phyloP scores from a whole-genome alignment of 495 filamentous ascomycete species.

The Podospora pseudocomata region DNA sequence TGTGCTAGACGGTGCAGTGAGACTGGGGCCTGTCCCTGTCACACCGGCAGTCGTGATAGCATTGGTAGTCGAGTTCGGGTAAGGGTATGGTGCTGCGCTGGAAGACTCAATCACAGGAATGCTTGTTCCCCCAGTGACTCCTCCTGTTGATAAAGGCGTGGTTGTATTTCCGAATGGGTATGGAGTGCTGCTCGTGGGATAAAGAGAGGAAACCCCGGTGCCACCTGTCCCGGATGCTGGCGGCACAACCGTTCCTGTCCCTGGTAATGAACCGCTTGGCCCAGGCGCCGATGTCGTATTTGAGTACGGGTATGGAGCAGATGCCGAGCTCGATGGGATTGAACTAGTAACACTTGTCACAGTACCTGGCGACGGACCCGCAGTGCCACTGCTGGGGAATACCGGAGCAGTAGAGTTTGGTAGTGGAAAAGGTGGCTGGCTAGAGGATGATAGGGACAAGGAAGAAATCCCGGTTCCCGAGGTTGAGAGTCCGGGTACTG shows the following conservation, averaged over 20 bases:
- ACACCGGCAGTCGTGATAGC: neutral
- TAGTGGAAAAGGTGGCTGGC: neutral
- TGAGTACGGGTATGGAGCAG: constrained; percentile 22
- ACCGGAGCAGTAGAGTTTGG: neutral
- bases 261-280: neutral
- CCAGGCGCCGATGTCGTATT: constrained; percentile 8
- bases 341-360: neutral
- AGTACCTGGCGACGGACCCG: constrained; percentile 6
- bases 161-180: neutral
- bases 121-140: neutral
- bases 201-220: neutral
- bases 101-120: neutral
- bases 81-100: neutral
- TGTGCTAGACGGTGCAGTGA: neutral
- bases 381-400: neutral
- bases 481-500: neutral
- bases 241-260: neutral
- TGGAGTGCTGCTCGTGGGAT: neutral
- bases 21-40: neutral
- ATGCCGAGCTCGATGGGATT: constrained; percentile 1
- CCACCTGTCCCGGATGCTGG: neutral
- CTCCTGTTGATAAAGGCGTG: neutral
- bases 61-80: constrained; percentile 13
- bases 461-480: neutral
- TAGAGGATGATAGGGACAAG: neutral